Conservation (phyloP, 495 filamentous ascomycete species). For the Margaritispora aquatica region DNA sequence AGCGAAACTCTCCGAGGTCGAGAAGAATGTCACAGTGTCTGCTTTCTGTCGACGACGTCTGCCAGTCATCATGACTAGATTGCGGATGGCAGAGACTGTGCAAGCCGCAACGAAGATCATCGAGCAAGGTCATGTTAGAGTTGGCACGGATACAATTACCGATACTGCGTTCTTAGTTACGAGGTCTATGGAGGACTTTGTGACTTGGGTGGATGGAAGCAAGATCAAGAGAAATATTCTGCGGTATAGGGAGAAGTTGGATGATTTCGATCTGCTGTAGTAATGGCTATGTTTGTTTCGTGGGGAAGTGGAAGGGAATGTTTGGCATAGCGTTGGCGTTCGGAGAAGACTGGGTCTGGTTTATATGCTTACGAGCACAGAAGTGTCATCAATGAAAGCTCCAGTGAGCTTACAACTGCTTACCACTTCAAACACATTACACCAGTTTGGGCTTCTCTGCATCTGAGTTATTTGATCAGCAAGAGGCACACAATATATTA, state of each 20-base stretch:
- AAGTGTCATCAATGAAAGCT: background rate
- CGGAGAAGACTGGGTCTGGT: background rate
- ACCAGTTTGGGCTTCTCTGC: background rate
- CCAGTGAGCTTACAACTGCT: background rate
- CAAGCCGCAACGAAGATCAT: constrained; percentile 78
- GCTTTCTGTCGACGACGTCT: constrained; percentile 76
- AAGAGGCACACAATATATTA: too few relatives aligned
- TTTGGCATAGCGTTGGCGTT: constrained; percentile 14
- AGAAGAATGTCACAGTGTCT: constrained; percentile 78
- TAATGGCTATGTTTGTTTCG: background rate
- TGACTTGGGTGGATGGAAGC: constrained; percentile 92
- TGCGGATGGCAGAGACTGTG: constrained; percentile 85
- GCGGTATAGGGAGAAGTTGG: constrained; percentile 88
- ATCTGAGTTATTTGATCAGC: too few relatives aligned
- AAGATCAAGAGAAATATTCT: constrained; percentile 96
- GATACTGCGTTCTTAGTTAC: constrained; percentile 77
- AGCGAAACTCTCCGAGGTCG: constrained; percentile 71
- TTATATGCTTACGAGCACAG: background rate
- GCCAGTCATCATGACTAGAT: constrained; percentile 78
- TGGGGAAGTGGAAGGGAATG: background rate
- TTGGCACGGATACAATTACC: constrained; percentile 84
- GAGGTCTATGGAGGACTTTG: constrained; percentile 88
- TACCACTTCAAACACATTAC: background rate
- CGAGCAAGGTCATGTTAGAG: constrained; percentile 92
- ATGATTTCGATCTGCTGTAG: constrained; percentile 90